Base-by-base conservation (phyloP, 768 basidiomycete genomes). In the Amanita inopinata region DNA sequence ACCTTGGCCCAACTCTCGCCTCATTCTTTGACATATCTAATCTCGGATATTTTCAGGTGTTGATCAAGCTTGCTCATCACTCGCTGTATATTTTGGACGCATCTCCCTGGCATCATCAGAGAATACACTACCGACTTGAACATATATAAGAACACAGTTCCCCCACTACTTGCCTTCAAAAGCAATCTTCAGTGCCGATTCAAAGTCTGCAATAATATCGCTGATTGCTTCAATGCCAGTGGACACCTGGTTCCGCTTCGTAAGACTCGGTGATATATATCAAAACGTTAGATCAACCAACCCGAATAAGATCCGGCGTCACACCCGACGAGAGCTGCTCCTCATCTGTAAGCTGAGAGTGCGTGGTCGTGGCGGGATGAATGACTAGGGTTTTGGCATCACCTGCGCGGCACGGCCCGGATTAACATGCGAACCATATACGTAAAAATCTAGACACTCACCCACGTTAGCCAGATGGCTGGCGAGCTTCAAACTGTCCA, bases 311-410 rank as follows among this genome's bases (percentile, higher is more conserved):
- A 57, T 88, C 85, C 0, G 78, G 74, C 1, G 80, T 79, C 7
- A 87, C 83, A 5, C 86, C 86, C n/a, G 77, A 68, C 4, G 68
- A 61, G 7, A 67, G 46, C 51, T 78, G 77, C 54, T 88, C 85
- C 42, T 69, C 74, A 15, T 60, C 62, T 0, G 66, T 68, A 36
- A 87, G 64, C 57, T 87, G 83, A 28, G 76, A 66, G 53, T 90
- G 86, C 0, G 86, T 89, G 17, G 87, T 87, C 17, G 74, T 72
- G 3, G 78, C 81, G 1, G 86, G 84, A 53, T 84, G 81, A 45
- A 88, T 83, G 30, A 84, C 80, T 11, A 89, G 71, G 5, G 80
- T 85, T 62, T 88, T 86, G n/a, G 80, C 77, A 46, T 83, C 80
- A 19, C 78, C 74, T 69, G 45, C 17, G 27, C 14, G 12, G 17